Evolutionary conservation across 768 basidiomycete genomes (phyloP), one percentile per base, ranked within the genome.

Genomic region (Mycena sanguinolenta): DNA sequence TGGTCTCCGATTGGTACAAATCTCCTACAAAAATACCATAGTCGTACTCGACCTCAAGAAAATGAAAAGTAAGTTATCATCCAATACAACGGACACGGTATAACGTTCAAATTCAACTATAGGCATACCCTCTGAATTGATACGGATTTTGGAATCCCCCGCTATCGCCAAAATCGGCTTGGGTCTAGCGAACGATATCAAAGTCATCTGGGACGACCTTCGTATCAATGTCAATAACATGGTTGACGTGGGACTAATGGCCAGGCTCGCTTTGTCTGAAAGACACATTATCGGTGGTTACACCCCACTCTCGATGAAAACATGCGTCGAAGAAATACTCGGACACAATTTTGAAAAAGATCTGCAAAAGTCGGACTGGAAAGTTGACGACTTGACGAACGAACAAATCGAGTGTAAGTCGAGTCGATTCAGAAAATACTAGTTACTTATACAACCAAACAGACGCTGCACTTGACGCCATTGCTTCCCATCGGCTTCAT

Each of bases 221-320:
- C 27, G 59, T 0, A n/a, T 34, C 27, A 44, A 61, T 1, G 49
- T 61, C 44, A 21, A 10, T 1, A 32, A 49, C 27, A 19, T 61
- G n/a, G 59, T 49, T 1, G 59, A 61, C 19, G 59, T 49, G 19
- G 59, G 59, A 0, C 21, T 61, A 28, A 61, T 61, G 59, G 59
- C 59, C 1, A 61, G 23, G 10, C 30, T 61, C 2, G 6, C 23
- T 3, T 14, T 61, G 5, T 28, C 46, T 1, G 59, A 61, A 12
- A 46, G 23, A 34, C 49, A 49, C 30, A 44, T 44, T 27, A 61
- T 49, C 8, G 17, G 13, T 19, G 30, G 13, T 7, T 61, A 49
- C 19, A 17, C 21, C 1, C 49, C 49, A 4, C 17, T 61, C 4
- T 13, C 28, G 0, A 28, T 61, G 19, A 46, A 61, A 10, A 30